Conservation (phyloP, 768 basidiomycete species). For the Boletus patriciae region DNA sequence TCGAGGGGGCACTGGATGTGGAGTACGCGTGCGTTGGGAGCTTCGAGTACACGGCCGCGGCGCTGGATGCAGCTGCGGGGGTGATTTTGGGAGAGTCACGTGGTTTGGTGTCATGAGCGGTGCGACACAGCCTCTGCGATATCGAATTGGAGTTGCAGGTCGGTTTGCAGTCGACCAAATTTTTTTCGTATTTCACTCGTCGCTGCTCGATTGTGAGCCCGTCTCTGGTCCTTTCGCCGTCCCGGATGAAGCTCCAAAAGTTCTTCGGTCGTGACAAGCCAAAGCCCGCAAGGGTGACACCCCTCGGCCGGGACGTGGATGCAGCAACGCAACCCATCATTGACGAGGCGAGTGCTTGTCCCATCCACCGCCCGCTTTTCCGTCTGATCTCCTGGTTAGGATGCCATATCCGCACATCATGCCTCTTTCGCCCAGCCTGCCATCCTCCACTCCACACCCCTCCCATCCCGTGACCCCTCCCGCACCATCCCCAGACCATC, state of each 20-base stretch:
- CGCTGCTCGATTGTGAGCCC: not conserved
- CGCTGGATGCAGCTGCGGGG: slow-evolving; percentile 44
- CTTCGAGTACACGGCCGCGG: slow-evolving; percentile 59
- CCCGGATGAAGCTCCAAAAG: slow-evolving; percentile 53
- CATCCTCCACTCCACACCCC: not conserved
- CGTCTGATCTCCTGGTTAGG: slow-evolving; percentile 11
- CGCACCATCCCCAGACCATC: slow-evolving; percentile 32
- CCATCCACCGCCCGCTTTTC: too few species aligned
- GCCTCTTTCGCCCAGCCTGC: slow-evolving; percentile 2
- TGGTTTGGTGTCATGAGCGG: slow-evolving; percentile 7
- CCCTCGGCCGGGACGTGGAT: slow-evolving; percentile 24
- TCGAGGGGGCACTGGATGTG: slow-evolving; percentile 32
- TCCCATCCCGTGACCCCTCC: slow-evolving; percentile 11
- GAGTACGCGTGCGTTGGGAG: slow-evolving; percentile 46
- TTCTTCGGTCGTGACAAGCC: slow-evolving; percentile 54
- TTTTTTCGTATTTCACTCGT: not conserved
- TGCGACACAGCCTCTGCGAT: slow-evolving; percentile 26
- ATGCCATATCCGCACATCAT: slow-evolving; percentile 29
- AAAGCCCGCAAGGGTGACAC: slow-evolving; percentile 37
- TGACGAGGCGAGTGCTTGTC: slow-evolving; percentile 27
- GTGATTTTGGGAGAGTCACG: slow-evolving; percentile 46
- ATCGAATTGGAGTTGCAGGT: slow-evolving; percentile 4
- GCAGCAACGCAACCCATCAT: slow-evolving; percentile 22
- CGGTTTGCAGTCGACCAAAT: not conserved
- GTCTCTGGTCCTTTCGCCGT: not conserved